These are phyloP conservation scores for Cladosporium velox DNA, from an alignment of 2,329 filamentous ascomycete genomes.

Conservation along the genomic window DNA sequence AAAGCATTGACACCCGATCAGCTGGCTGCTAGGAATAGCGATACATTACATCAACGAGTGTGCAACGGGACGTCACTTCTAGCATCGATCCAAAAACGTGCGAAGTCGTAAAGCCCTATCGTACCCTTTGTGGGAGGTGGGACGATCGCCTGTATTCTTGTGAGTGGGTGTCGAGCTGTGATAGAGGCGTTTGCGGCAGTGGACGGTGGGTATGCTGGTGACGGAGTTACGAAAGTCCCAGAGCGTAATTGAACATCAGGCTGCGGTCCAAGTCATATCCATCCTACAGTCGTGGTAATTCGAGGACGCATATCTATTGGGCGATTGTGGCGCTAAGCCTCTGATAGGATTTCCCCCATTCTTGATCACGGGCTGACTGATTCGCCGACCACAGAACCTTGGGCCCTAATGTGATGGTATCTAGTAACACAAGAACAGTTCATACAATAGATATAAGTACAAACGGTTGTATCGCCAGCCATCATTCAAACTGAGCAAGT, in stretches of 20 bases:
- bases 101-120: neutral
- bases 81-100: neutral
- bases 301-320: neutral
- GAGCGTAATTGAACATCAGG: neutral
- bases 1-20: no score
- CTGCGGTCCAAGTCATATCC: neutral
- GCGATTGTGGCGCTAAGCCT: constrained; percentile 11
- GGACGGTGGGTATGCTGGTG: neutral
- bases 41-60: no score
- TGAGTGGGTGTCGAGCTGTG: neutral
- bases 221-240: no score
- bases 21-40: no score
- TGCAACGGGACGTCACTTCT: neutral
- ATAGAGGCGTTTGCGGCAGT: neutral
- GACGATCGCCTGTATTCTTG: neutral
- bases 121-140: neutral
- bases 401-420: neutral
- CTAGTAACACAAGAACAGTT: neutral
- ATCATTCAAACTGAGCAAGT: neutral
- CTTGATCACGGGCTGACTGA: neutral
- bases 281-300: neutral
- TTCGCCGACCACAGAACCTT: neutral
- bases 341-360: constrained; percentile 1
- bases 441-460: neutral
- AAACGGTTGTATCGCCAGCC: neutral